Evolutionary conservation across 441 rosid species (phyloP), one percentile per base, ranked within the genome.

Genomic region (Mallotus repandus): DNA sequence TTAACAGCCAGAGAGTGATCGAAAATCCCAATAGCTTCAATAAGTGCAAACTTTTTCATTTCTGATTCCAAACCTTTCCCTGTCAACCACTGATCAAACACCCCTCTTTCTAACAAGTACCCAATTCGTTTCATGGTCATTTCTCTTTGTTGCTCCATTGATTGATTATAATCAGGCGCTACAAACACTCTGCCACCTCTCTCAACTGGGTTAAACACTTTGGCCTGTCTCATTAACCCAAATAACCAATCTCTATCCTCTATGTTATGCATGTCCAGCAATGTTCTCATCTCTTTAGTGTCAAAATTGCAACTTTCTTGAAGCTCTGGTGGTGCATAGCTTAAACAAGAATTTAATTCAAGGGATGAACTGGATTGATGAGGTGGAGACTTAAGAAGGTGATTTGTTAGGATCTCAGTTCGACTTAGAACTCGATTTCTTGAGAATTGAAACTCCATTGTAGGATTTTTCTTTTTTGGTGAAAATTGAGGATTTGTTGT

Each of bases 131-230:
- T 87, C 97, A 85, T 81, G 0, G 96, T 91, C 68, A 88, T 82
- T 83, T 94, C 96, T 9, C 97, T 81, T 81, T 94, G 98, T 69
- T 90, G 94, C 81, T 90, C 97, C 97, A 86, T 94, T 53, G 96
- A 69, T 85, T 90, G 96, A 77, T 90, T 91, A 63, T 82, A 91
- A 76, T 91, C 94, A 21, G 97, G 93, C 35, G 80, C 63, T 57
- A 88, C 86, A 70, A 83, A 91, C 21, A 91, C 74, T 83, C 82
- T 85, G 49, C 89, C 94, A 15, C 93, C 97, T 53, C 80, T 76
- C 76, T 76, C 78, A 53, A 74, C 79, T 4, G 91, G 92, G 79
- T 90, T 89, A 78, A 94, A 94, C 76, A 89, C 69, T 79, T 78
- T 85, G 85, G 88, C 84, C 84, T 88, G 92, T 79, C 71, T 80